phyloP scores from a whole-genome alignment of 2,329 filamentous ascomycete species.

The Aspergillus phoenicis region DNA sequence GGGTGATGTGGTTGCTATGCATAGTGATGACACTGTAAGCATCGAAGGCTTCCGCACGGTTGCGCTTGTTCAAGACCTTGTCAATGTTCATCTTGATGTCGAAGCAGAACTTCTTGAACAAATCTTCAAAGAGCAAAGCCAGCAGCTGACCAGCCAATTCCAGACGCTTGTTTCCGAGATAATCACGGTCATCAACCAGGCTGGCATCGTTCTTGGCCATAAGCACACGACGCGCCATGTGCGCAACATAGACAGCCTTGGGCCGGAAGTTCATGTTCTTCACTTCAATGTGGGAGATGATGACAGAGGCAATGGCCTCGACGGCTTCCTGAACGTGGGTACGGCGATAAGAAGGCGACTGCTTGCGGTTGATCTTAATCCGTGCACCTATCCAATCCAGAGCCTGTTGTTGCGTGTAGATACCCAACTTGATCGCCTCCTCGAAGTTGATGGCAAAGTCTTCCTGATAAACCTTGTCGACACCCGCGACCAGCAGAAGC shows the following conservation, averaged over 20 bases:
- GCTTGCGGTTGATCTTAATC: conserved; percentile 79
- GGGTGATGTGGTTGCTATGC: conserved; percentile 83
- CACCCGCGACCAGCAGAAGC: conserved; percentile 83
- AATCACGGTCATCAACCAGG: conserved; percentile 93
- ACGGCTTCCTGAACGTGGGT: conserved; percentile 90
- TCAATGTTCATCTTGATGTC: conserved; percentile 93
- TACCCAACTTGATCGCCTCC: conserved; percentile 77
- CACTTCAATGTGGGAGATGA: conserved; percentile 93
- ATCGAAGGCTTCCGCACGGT: conserved; percentile 84
- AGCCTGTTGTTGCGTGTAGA: conserved; percentile 93
- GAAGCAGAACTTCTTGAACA: conserved; percentile 92
- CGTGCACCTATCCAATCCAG: conserved; percentile 86
- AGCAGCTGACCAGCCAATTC: conserved; percentile 94
- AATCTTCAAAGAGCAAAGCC: conserved; percentile 90
- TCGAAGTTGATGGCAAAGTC: conserved; percentile 96
- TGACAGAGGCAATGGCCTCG: conserved; percentile 86
- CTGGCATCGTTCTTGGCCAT: conserved; percentile 91
- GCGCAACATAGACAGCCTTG: conserved; percentile 94
- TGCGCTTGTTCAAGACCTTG: conserved; percentile 92
- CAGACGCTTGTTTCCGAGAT: conserved; percentile 94
- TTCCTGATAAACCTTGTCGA: conserved; percentile 87
- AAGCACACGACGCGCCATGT: conserved; percentile 94
- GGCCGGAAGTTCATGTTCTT: conserved; percentile 90
- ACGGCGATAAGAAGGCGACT: conserved; percentile 62
- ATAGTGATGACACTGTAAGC: conserved; percentile 81